Evolutionary conservation across 2,329 filamentous ascomycete genomes (phyloP), one percentile per base, ranked within the genome.

Genomic region (Aquanectria penicillioides): DNA sequence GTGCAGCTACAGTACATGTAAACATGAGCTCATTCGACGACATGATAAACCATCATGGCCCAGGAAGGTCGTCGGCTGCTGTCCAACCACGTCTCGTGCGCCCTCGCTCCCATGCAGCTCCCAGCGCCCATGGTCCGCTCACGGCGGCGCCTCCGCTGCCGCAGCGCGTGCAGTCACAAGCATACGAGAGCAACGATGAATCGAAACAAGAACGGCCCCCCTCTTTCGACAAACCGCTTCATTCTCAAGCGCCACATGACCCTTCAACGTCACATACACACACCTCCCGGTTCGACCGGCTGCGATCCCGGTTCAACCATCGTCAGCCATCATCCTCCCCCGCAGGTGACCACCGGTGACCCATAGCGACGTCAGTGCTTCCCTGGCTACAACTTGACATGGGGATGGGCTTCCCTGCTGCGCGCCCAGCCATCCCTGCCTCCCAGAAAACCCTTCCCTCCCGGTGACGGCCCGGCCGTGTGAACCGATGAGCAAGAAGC

Each of bases 241-340:
- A 36, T 31, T 23, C 37, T 25, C 28, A 22, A 38, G 13, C 22
- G 28, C 38, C 31, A 29, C 50, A 44, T 53, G 50, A 53, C 50
- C 40, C 12, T n/a, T 20, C 31, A 53, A 29, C 50, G 50, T 53
- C 50, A 53, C 50, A 53, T 53, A 53, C 50, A 38, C 46, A 53
- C 50, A 53, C 50, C 50, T 46, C 37, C 50, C 50, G 50, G 50
- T 53, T 40, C 38, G 50, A 53, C 50, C 50, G 50, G 50, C 50
- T 44, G 50, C 38, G 50, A 23, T 44, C 38, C 50, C 50, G 50
- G 50, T 53, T 29, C 38, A 53, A 37, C 38, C 11, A 34, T 36
- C 29, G 12, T 41, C 50, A 46, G 29, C 38, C 50, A 43, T 53
- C 22, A 43, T n/a, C 33, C 46, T 53, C 36, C 40, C 50, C 50